Percentiles rank a stretch among this genome's conserved stretches.
Conservation (phyloP, 1,284 basidiomycete species). For the Cryptococcus depauperatus region DNA sequence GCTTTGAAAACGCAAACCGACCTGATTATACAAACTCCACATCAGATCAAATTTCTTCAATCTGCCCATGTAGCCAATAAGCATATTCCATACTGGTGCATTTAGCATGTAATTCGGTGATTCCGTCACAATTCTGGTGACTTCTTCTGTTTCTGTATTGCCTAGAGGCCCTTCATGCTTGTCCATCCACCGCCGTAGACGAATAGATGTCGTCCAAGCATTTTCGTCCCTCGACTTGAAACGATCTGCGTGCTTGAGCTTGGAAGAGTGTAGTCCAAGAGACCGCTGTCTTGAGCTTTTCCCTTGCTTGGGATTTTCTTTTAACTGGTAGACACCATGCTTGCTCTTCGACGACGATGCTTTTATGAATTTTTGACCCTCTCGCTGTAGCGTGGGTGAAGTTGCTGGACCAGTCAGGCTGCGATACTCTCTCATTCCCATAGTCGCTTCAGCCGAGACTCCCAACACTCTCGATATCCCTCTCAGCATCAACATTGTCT, state of each 20-base stretch:
- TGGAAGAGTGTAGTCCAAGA: not conserved
- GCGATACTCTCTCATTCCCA: too few relatives aligned
- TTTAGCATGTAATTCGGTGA: slow-evolving; percentile 26
- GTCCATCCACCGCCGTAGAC: slow-evolving; percentile 20
- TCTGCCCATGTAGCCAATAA: slow-evolving; percentile 31
- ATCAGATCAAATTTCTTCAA: slow-evolving; percentile 29
- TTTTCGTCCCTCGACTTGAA: slow-evolving; percentile 3
- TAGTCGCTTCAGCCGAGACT: too few relatives aligned
- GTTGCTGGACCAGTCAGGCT: too few relatives aligned
- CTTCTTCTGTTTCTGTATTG: slow-evolving; percentile 18
- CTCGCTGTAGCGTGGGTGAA: too few relatives aligned
- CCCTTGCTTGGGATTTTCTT: too few relatives aligned
- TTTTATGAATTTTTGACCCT: too few relatives aligned
- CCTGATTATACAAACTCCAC: slow-evolving; percentile 38
- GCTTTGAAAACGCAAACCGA: slow-evolving; percentile 14
- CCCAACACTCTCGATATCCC: too few relatives aligned
- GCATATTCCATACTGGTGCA: slow-evolving; percentile 37
- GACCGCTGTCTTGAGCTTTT: too few relatives aligned
- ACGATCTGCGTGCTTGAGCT: not conserved
- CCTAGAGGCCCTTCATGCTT: slow-evolving; percentile 16
- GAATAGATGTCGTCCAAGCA: slow-evolving; percentile 13
- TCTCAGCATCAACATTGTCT: too few relatives aligned
- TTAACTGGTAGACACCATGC: too few relatives aligned
- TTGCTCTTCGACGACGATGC: too few relatives aligned
- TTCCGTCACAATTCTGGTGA: slow-evolving; percentile 21